Base-by-base conservation (phyloP, 1,284 basidiomycete species). In the Cronartium quercuum region DNA sequence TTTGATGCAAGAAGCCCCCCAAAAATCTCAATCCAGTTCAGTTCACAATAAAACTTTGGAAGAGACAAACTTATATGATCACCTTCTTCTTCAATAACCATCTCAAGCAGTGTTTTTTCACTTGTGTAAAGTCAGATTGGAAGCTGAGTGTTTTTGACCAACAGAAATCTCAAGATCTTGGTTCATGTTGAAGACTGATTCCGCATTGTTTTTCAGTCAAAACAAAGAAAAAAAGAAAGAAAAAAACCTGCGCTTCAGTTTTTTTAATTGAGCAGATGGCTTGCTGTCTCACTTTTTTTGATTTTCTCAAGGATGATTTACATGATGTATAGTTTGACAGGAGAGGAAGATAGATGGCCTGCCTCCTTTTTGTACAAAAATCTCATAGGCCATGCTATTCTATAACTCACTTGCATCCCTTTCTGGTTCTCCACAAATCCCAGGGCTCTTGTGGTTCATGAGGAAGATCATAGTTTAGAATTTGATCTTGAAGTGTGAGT, bases 1-100 rank as follows among this genome's bases (percentile, higher is more conserved):
- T 44, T 69, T 62, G 21, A 69, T 62, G 35, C 47, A 69, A 62
- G 51, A n/a, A n/a, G n/a, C n/a, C n/a, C 58, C 58, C 67, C 60
- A 42, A 41, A 69, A 1, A 62, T n/a, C 55, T 62, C 67, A 35
- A 69, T 69, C 5, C 38, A 58, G 35, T 69, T 69, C 10, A 69
- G 67, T 34, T 69, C 40, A 44, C 58, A 61, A 51, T 51, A 21
- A 51, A 51, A n/a, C n/a, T n/a, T n/a, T n/a, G n/a, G n/a, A n/a
- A n/a, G n/a, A n/a, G n/a, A n/a, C n/a, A n/a, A n/a, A n/a, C n/a
- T n/a, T n/a, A n/a, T n/a, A n/a, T n/a, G n/a, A n/a, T n/a, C n/a
- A n/a, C n/a, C n/a, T n/a, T n/a, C n/a, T n/a, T n/a, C n/a, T n/a
- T n/a, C n/a, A n/a, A n/a, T n/a, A n/a, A n/a, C n/a, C n/a, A n/a